A percentile compares a stretch with the other conserved stretches of the same genome.
Conservation (phyloP, 2,329 filamentous ascomycete genomes). For the Coniochaeta sp. region DNA sequence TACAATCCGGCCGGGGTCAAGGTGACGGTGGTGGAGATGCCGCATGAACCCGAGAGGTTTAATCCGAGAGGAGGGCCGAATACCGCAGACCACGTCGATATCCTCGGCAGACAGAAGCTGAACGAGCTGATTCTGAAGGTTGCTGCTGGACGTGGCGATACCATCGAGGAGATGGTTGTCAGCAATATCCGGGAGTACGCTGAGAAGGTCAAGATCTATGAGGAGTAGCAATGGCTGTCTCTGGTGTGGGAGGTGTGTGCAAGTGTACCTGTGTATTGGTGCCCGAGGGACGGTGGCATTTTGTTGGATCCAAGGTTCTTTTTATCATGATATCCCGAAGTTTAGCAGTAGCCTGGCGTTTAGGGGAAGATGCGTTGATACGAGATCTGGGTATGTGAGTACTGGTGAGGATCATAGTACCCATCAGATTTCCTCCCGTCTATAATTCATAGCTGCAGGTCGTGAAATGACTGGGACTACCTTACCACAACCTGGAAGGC, state of each 20-base stretch:
- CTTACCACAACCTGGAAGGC: too few relatives aligned
- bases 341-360: not conserved
- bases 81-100: slow-evolving; percentile 90
- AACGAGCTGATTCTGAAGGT: slow-evolving; percentile 88
- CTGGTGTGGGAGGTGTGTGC: not conserved
- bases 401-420: too few relatives aligned
- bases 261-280: not conserved
- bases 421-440: too few relatives aligned
- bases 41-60: slow-evolving; percentile 89
- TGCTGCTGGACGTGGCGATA: slow-evolving; percentile 75
- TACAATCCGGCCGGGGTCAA: slow-evolving; percentile 84
- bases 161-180: slow-evolving; percentile 69
- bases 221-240: slow-evolving; percentile 38
- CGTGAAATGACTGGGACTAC: too few relatives aligned
- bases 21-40: slow-evolving; percentile 90
- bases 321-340: not conserved
- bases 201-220: slow-evolving; percentile 73
- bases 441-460: too few relatives aligned
- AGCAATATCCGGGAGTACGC: slow-evolving; percentile 81
- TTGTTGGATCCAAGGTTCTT: not conserved
- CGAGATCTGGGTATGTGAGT: too few relatives aligned
- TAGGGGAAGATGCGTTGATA: not conserved
- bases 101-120: slow-evolving; percentile 77
- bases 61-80: slow-evolving; percentile 68
- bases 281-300: not conserved